These are phyloP conservation scores for Sarocladiaceae sp. DNA, from an alignment of 2,329 filamentous ascomycete species.

Conservation along the genomic window DNA sequence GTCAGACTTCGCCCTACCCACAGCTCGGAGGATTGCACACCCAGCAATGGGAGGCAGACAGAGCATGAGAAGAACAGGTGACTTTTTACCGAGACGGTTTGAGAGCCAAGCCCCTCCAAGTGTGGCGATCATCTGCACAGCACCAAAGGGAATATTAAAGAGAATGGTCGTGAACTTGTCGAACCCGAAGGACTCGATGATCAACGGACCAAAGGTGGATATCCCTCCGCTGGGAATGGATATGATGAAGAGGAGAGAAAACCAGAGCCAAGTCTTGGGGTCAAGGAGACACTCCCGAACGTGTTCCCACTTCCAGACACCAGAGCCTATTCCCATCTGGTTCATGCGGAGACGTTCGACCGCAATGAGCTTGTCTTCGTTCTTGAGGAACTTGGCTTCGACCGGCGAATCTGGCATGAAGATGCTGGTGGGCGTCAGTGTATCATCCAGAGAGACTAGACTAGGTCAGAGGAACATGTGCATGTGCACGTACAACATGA, in stretches of 20 bases:
- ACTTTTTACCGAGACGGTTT: constrained; percentile 50
- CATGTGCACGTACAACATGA: constrained; percentile 42
- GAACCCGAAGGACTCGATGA: constrained; percentile 55
- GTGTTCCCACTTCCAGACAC: constrained; percentile 38
- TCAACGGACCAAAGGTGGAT: constrained; percentile 54
- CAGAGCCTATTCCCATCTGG: constrained; percentile 36
- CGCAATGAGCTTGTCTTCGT: constrained; percentile 53
- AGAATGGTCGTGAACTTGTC: constrained; percentile 51
- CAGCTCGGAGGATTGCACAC: constrained; percentile 47
- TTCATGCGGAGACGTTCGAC: constrained; percentile 53
- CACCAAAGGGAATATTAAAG: constrained; percentile 58
- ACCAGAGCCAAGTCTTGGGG: constrained; percentile 39
- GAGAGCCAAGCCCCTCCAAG: constrained; percentile 54
- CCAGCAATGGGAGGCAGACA: constrained; percentile 55
- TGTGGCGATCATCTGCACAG: constrained; percentile 56
- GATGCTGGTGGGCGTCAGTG: constrained; percentile 16
- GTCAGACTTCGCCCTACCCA: constrained; percentile 39
- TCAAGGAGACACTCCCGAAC: constrained; percentile 33
- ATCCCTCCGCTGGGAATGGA: constrained; percentile 55
- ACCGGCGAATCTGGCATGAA: constrained; percentile 63
- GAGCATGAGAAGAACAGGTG: constrained; percentile 47
- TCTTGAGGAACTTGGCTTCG: constrained; percentile 51
- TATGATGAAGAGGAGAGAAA: constrained; percentile 44
- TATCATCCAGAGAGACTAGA: neutral
- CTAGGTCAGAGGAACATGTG: constrained; percentile 33